Base-by-base conservation (phyloP, 169 alveolate species). In the Hepatocystis sp. region DNA sequence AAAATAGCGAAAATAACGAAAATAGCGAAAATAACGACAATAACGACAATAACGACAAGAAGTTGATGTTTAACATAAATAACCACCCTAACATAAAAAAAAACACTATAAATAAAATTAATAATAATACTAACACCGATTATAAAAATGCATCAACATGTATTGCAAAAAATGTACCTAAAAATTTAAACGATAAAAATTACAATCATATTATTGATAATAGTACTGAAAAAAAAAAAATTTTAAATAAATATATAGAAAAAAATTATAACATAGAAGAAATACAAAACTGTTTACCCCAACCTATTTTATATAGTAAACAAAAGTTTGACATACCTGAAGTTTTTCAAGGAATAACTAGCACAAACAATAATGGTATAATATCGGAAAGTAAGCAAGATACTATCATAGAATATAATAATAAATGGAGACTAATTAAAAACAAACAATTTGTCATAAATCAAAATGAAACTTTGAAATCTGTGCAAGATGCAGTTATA, bases 351-450 rank as follows among this genome's bases (percentile, higher is more conserved):
- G 89, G 89, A 19, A 30, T 81, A 19, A 81, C 89, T 2, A 81
- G 49, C 10, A 64, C 28, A 39, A 51, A 81, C 51, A 81, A 63
- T 21, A 64, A 81, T 30, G 89, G 89, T 15, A 28, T 39, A 53
- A 67, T 61, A 53, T 34, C 89, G 30, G 67, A 81, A n/a, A 39
- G 67, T 28, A 81, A 63, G n/a, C 67, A 81, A 11, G 89, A 81
- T 27, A 81, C 89, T 53, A 32, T 81, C 13, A 81, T 81, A 25
- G 84, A 81, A 63, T 81, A 81, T 56, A 51, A 81, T 63, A 44
- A 81, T 23, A 81, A 60, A 42, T 81, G 89, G 89, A 63, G 76
- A 81, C 23, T 81, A 44, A 84, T 81, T 51, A 46, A 60, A 21
- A 84, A 84, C 27, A 81, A 81, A 30, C 30, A 32, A 47, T 81